Conservation (phyloP, 1,284 basidiomycete genomes). For the Ustilago nuda region DNA sequence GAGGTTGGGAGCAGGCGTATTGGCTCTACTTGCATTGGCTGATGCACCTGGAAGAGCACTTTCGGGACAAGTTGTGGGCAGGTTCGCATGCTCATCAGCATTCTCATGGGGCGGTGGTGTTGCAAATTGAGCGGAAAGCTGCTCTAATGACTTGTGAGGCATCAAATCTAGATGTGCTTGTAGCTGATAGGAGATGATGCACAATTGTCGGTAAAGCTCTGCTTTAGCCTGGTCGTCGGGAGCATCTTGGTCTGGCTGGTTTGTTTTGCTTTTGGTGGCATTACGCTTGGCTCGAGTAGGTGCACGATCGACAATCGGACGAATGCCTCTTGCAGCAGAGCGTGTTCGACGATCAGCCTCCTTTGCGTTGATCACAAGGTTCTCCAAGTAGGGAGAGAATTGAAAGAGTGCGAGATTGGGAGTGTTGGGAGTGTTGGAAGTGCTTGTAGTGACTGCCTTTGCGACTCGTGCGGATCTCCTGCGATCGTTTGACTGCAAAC, state of each 20-base stretch:
- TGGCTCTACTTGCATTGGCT: conserved; percentile 11
- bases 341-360: conserved; percentile 45
- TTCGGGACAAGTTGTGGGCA: background rate
- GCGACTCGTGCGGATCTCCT: conserved; percentile 45
- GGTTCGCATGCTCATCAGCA: conserved; percentile 3
- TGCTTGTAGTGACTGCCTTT: conserved; percentile 26
- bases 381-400: conserved; percentile 50
- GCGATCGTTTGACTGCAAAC: conserved; percentile 38
- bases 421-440: conserved; percentile 31
- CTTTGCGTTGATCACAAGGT: conserved; percentile 42
- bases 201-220: conserved; percentile 45
- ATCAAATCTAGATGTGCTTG: conserved; percentile 53
- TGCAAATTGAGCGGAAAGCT: conserved; percentile 30
- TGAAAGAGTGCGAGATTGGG: conserved; percentile 41
- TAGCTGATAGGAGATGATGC: conserved; percentile 51
- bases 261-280: conserved; percentile 28
- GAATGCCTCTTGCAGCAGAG: conserved; percentile 27
- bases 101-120: conserved; percentile 22
- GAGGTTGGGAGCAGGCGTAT: background rate
- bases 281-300: conserved; percentile 25
- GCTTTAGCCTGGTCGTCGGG: conserved; percentile 37
- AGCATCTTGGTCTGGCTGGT: conserved; percentile 30
- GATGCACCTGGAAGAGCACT: conserved; percentile 1
- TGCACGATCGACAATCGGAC: conserved; percentile 29
- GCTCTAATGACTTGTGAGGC: conserved; percentile 29